Base-by-base conservation (phyloP, 1,284 basidiomycete genomes). In the Anthracocystis setariae region DNA sequence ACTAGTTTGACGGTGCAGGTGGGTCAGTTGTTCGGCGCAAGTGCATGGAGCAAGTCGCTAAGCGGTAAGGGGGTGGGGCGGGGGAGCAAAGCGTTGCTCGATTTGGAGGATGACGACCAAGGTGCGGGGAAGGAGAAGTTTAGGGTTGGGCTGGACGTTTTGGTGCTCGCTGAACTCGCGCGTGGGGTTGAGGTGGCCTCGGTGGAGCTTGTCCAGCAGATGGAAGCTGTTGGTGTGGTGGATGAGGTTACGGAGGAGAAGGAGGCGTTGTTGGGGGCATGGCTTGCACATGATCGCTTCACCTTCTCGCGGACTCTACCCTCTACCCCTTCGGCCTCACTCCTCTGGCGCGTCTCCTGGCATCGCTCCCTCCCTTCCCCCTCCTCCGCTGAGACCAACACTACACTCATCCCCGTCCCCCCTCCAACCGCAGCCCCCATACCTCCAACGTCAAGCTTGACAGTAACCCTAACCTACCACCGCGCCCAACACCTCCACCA, bases 141-240 rank as follows among this genome's bases (percentile, higher is more conserved):
- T 7, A 17, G 20, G 24, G 53, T 57, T 5, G 64, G 64, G 8
- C 24, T 67, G 42, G 64, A 67, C 15, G 37, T 67, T 2, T 39
- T 39, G 38, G 39, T 68, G 49, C 3, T 62, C 0, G 59, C 49
- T 9, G 24, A 42, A n/a, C 5, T 37, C 15, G 35, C 5, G 3
- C 12, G 18, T 12, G 29, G 42, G 17, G 35, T 68, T 13, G 18
- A 50, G 13, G 52, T 59, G 8, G 33, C 21, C 0, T 7, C 32
- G 3, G 42, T 54, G 3, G 50, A 48, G 10, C n/a, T 47, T 10
- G 15, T 64, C 42, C 24, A 10, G 33, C 5, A 29, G 29, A 29
- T n/a, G 12, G 12, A 17, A 3, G n/a, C 37, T 12, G 38, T n/a
- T 15, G 17, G 45, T 1, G 5, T 24, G 29, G 5, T 18, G 37